Base-by-base conservation (phyloP, 805 yeast species). In the Wickerhamomyces alni region DNA sequence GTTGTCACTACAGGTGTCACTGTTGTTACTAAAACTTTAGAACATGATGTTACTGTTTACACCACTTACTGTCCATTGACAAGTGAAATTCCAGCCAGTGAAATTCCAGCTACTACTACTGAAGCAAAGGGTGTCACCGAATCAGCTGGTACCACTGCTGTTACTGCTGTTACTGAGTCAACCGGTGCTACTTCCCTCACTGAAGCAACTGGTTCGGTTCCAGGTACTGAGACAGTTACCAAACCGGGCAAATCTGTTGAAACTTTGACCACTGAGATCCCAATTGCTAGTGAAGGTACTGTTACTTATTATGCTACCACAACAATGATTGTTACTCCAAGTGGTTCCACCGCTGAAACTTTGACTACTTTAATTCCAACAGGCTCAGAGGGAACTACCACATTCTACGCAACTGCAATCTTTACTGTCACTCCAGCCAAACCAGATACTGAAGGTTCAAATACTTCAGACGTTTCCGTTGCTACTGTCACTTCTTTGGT, bases 1-100 rank as follows among this genome's bases (percentile, higher is more conserved):
- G 33, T 35, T n/a, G 15, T 18, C 16, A 21, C 41, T 16, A 27
- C 48, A 25, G 38, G 30, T 15, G 46, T 51, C 30, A 37, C 53
- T 22, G 36, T 44, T 27, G 42, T 60, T 13, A 44, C 52, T 39
- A 51, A 45, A 38, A 62, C 69, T 26, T 47, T 56, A 28, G 16
- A 18, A 24, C 22, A 16, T 25, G 35, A n/a, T 15, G 35, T 21
- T 12, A 32, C 40, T 32, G 36, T 15, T 5, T 30, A 34, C 35
- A 25, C 41, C 4, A 36, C 40, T 27, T 27, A 51, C 32, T 43
- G 47, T 33, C 29, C 47, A 31, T 32, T 28, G 11, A 37, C 41
- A n/a, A n/a, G n/a, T n/a, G n/a, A n/a, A n/a, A n/a, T n/a, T n/a
- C n/a, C n/a, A n/a, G n/a, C n/a, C n/a, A n/a, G n/a, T n/a, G n/a